Evolutionary conservation across 1,139 yeast species (phyloP), one percentile per base, ranked within the genome.

Genomic region (Lodderomyces pseudojiufengensis): DNA sequence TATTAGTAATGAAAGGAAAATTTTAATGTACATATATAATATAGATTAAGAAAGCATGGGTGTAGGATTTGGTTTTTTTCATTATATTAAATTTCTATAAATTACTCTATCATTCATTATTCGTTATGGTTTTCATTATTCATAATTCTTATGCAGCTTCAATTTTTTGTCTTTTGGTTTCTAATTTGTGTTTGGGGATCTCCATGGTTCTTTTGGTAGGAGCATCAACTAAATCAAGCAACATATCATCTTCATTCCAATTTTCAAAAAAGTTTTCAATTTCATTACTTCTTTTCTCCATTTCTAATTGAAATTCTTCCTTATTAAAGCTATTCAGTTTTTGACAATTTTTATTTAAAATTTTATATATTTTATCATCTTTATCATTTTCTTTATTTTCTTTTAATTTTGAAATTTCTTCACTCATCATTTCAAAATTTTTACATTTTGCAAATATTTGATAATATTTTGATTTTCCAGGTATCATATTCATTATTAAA

Each of bases 401-500:
- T 6, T 59, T 56, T 11, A 58, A 51, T 12, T 51, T 45, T 1
- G 55, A 43, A 1, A 65, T 51, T 8, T 68, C 44, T 16, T 53
- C 55, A 9, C 54, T 52, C 39, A 84, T 57, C 30, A 78, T 83
- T 10, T 72, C 77, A 37, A 68, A 61, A 2, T 75, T 65, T 52
- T 80, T 86, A 29, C 78, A 65, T 44, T 70, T 72, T 26, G 82
- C 70, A 33, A 86, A 61, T 35, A 61, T 48, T 47, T 76, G 80
- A 54, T 83, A 84, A 34, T 77, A 65, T 12, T 70, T 65, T 4
- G 79, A 75, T 53, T 80, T 84, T 1, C 95, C 95, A 0, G 96
- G 95, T 3, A 87, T 67, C 61, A 86, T 80, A 50, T 88, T 78
- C 31, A 80, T 66, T 32, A 90, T 52, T 62, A 94, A 78, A 57